Evolutionary conservation across 2,329 filamentous ascomycete genomes (phyloP).

Genomic region (Ophiocordyceps camponoti-saundersi): DNA sequence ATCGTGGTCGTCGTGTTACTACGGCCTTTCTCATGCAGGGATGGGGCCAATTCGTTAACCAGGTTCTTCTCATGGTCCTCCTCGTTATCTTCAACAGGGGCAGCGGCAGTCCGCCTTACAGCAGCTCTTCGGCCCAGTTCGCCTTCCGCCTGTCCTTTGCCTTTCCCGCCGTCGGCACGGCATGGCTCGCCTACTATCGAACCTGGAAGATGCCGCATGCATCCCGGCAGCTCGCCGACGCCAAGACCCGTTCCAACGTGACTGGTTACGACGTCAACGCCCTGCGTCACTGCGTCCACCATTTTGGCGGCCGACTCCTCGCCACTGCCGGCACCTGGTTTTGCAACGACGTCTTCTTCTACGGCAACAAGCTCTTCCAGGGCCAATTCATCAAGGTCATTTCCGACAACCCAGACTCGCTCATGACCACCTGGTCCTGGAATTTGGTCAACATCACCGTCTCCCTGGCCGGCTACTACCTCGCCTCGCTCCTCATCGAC

Average conservation of each 20-base stretch:
- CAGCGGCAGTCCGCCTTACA: conserved; percentile 58
- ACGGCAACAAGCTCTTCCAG: conserved; percentile 97
- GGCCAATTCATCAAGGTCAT: conserved; percentile 76
- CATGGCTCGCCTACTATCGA: conserved; percentile 94
- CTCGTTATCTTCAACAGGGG: conserved; percentile 80
- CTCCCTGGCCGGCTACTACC: conserved; percentile 75
- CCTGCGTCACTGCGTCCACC: conserved; percentile 56
- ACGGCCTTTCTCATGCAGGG: conserved; percentile 97
- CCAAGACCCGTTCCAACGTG: conserved; percentile 74
- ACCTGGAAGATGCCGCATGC: conserved; percentile 86
- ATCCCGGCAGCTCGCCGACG: conserved; percentile 61
- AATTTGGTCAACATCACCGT: conserved; percentile 84
- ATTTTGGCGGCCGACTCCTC: conserved; percentile 75
- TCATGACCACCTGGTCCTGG: conserved; percentile 83
- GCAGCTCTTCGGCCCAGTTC: conserved; percentile 62
- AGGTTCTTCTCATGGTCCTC: conserved; percentile 71
- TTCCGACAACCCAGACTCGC: conserved; percentile 46
- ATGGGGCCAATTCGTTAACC: conserved; percentile 94
- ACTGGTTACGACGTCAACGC: conserved; percentile 88
- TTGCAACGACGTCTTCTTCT: conserved; percentile 96
- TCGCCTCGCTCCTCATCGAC: conserved; percentile 77
- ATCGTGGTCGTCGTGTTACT: conserved; percentile 90
- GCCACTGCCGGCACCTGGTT: conserved; percentile 87
- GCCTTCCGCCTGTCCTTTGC: conserved; percentile 87
- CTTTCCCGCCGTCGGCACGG: conserved; percentile 73